Base-by-base conservation (phyloP, 768 basidiomycete genomes). In the Lactarius tabidus region DNA sequence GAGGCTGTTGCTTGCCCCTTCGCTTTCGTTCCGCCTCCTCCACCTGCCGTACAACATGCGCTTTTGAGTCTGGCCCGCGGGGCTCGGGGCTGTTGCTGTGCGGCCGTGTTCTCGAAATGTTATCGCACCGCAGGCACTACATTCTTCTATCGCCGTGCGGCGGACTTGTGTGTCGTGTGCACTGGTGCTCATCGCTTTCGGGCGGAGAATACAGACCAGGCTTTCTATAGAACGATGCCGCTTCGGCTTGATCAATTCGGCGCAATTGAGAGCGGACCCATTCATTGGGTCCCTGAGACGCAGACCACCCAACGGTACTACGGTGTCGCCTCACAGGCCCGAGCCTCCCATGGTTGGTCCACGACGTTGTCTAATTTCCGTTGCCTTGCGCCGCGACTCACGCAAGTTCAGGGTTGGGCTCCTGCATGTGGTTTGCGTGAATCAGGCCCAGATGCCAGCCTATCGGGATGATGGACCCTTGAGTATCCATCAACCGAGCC, bases 111-210 rank as follows among this genome's bases (percentile, higher is more conserved):
- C 20, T 23, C 28, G 43, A 39, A 58, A 31, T 26, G 35, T n/a
- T 28, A 52, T 57, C 55, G 55, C 60, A 54, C 56, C 36, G 23
- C 20, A 48, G 9, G 15, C 55, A 48, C 35, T 26, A 17, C 39
- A 1, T 33, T 39, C 8, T 26, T 33, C 14, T 35, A 28, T 41
- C 18, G 23, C 23, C 48, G 10, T 10, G 14, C 17, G 53, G 53
- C 64, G 43, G 54, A 39, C 54, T 26, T 56, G 29, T 3, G 18
- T 20, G 18, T 59, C 33, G 36, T 39, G n/a, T 53, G 60, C 65
- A 64, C 45, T 23, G 65, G 62, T 53, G 6, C 38, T 56, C 64
- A 56, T 65, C 36, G 45, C 64, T 45, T 56, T 17, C 23, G 33
- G 36, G 36, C 31, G 38, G 43, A 29, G 48, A 12, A 26, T 26